Evolutionary conservation across 768 basidiomycete genomes (phyloP).

Genomic region (Arthromyces matolae): DNA sequence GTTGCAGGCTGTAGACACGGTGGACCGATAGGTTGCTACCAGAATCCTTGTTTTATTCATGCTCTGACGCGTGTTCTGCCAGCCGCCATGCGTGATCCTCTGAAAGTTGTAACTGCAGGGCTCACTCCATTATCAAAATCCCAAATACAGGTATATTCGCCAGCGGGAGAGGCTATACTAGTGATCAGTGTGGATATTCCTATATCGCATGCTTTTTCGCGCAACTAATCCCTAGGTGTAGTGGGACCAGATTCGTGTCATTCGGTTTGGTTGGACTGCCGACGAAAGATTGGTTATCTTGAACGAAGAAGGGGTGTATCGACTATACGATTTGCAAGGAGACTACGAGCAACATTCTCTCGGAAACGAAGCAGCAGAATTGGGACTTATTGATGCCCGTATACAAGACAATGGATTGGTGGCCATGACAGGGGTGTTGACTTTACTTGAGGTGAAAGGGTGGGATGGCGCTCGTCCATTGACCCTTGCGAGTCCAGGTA

Average conservation of each 20-base stretch:
- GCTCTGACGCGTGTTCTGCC: slow-evolving; percentile 1
- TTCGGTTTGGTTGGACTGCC: slow-evolving; percentile 81
- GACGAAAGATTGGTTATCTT: slow-evolving; percentile 81
- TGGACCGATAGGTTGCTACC: slow-evolving; percentile 76
- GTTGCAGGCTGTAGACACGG: slow-evolving; percentile 81
- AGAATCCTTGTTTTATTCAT: neutral
- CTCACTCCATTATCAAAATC: slow-evolving; percentile 59
- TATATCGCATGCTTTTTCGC: slow-evolving; percentile 14
- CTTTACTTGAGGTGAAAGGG: slow-evolving; percentile 81
- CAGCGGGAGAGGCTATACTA: slow-evolving; percentile 71
- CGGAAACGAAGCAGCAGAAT: slow-evolving; percentile 75
- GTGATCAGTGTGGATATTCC: slow-evolving; percentile 66
- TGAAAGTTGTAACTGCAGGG: slow-evolving; percentile 73
- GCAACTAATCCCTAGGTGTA: slow-evolving; percentile 27
- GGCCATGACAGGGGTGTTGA: slow-evolving; percentile 71
- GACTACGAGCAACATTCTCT: slow-evolving; percentile 85
- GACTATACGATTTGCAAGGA: slow-evolving; percentile 83
- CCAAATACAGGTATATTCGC: slow-evolving; percentile 85
- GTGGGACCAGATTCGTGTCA: slow-evolving; percentile 89
- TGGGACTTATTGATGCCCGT: slow-evolving; percentile 80
- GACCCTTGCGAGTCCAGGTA: slow-evolving; percentile 71
- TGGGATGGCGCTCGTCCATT: slow-evolving; percentile 81
- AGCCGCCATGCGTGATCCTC: slow-evolving; percentile 87
- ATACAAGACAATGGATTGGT: slow-evolving; percentile 88
- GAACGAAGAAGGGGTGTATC: slow-evolving; percentile 89